phyloP scores from a whole-genome alignment of 106 monocot species.

The Dendrobium catenatum region DNA sequence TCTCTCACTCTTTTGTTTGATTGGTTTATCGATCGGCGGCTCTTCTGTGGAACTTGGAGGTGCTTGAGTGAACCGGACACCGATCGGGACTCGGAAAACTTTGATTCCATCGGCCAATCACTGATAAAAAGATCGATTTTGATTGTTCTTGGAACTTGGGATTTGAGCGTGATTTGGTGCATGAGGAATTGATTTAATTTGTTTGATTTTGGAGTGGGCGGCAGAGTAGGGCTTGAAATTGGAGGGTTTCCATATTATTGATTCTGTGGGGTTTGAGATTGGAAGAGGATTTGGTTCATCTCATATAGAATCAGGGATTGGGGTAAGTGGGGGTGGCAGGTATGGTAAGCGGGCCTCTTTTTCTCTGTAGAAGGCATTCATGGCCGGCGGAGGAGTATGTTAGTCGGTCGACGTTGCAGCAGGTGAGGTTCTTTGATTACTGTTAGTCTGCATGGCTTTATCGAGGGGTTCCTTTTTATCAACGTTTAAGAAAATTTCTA shows the following conservation, averaged over 20 bases:
- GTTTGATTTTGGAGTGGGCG: background rate
- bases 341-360: slow-evolving; percentile 84
- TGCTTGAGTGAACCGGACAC: background rate
- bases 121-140: background rate
- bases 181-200: background rate
- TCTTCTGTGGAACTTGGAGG: background rate
- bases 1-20: background rate
- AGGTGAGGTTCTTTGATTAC: slow-evolving; percentile 46
- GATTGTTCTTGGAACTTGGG: background rate
- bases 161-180: background rate
- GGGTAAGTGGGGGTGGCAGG: background rate
- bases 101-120: background rate
- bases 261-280: background rate
- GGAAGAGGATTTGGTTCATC: background rate
- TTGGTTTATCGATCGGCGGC: background rate
- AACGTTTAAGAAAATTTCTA: background rate
- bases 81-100: background rate
- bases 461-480: background rate
- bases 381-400: slow-evolving; percentile 97
- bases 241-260: background rate
- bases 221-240: background rate
- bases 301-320: background rate
- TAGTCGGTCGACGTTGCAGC: slow-evolving; percentile 46
- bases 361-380: slow-evolving; percentile 71
- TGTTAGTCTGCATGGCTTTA: background rate